Percentiles rank a stretch among this genome's conserved stretches.
These are phyloP conservation scores for Zymoseptoria tritici DNA, from an alignment of 2,329 filamentous ascomycete genomes.

Conservation along the genomic window DNA sequence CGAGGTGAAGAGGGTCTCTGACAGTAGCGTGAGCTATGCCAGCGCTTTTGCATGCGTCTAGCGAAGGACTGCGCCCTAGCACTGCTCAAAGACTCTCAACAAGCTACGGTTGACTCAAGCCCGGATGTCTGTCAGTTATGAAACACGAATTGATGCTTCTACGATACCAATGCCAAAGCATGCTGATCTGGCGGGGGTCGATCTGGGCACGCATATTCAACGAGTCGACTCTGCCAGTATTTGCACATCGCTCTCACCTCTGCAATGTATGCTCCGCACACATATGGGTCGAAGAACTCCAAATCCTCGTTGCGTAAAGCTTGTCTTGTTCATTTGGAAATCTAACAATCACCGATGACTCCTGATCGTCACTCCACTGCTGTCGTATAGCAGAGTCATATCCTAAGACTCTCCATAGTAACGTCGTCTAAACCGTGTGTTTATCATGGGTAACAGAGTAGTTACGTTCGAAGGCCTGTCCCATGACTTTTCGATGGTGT, in stretches of 20 bases:
- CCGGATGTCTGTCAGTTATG: background rate
- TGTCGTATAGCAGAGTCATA: too few relatives aligned
- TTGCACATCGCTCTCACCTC: background rate
- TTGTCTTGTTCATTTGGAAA: background rate
- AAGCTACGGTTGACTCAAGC: background rate
- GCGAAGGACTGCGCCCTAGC: slow-evolving; percentile 18
- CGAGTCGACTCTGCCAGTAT: background rate
- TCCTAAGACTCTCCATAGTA: too few relatives aligned
- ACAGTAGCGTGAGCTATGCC: slow-evolving; percentile 92
- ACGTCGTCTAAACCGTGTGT: too few relatives aligned
- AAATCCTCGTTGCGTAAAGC: background rate
- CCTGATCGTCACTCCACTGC: too few relatives aligned
- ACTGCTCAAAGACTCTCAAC: background rate
- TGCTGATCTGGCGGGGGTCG: too few relatives aligned
- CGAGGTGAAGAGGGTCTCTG: slow-evolving; percentile 56
- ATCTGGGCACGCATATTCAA: too few relatives aligned
- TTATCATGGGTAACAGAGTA: too few relatives aligned
- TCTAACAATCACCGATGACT: background rate
- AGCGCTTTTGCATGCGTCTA: slow-evolving; percentile 78
- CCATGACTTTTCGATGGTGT: background rate
- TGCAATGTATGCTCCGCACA: background rate
- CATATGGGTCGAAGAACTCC: background rate
- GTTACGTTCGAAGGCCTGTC: background rate
- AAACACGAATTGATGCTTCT: background rate
- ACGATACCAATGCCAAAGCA: background rate